phyloP scores from a whole-genome alignment of 2,329 filamentous ascomycete species.

The Botryotinia narcissicola region DNA sequence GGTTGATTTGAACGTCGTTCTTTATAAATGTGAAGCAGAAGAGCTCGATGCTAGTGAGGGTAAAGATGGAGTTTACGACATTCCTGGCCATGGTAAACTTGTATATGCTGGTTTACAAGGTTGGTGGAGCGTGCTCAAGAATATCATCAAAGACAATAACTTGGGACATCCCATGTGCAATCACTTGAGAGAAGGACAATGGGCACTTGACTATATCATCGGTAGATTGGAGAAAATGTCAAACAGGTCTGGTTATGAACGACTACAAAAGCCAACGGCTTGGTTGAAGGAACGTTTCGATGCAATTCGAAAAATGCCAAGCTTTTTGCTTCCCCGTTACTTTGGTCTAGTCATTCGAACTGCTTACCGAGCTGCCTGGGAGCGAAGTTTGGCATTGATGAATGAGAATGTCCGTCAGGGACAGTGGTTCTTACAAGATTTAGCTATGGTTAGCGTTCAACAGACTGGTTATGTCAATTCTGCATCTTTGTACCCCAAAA shows the following conservation, averaged over 20 bases:
- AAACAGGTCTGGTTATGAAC: slow-evolving; percentile 58
- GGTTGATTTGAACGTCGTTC: slow-evolving; percentile 82
- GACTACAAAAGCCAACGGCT: slow-evolving; percentile 62
- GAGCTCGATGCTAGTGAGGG: slow-evolving; percentile 77
- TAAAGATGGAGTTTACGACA: slow-evolving; percentile 81
- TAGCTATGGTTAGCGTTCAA: slow-evolving; percentile 90
- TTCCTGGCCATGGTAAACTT: slow-evolving; percentile 79
- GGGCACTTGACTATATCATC: slow-evolving; percentile 87
- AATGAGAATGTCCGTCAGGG: slow-evolving; percentile 72
- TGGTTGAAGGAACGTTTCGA: slow-evolving; percentile 88
- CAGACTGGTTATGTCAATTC: slow-evolving; percentile 87
- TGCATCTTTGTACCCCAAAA: slow-evolving; percentile 84
- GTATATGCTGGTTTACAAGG: slow-evolving; percentile 97
- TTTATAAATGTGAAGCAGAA: slow-evolving; percentile 91
- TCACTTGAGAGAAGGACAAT: slow-evolving; percentile 85
- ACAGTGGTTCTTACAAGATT: slow-evolving; percentile 82
- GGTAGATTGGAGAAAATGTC: slow-evolving; percentile 73
- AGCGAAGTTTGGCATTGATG: slow-evolving; percentile 76
- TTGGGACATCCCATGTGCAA: slow-evolving; percentile 91
- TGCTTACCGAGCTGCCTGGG: slow-evolving; percentile 80
- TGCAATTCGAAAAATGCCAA: slow-evolving; percentile 79
- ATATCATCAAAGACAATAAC: slow-evolving; percentile 84
- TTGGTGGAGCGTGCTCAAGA: slow-evolving; percentile 90
- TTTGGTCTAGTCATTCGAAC: slow-evolving; percentile 88
- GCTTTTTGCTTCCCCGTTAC: slow-evolving; percentile 86